Evolutionary conservation across 805 yeast genomes (phyloP).

Genomic region (Maudiozyma saulgeensis): DNA sequence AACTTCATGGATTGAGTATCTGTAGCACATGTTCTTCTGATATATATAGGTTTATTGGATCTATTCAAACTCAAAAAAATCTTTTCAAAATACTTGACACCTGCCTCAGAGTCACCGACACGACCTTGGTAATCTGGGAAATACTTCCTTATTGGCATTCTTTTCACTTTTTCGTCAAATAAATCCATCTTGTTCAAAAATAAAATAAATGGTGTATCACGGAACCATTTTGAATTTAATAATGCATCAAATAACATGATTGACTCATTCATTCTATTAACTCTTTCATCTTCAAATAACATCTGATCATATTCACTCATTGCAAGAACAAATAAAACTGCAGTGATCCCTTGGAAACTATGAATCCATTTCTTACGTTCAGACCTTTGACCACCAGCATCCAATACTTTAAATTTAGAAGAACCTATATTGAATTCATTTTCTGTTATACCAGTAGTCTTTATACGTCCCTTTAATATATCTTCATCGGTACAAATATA

Average conservation of each 20-base stretch:
- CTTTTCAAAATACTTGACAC: slow-evolving; percentile 60
- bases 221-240: slow-evolving; percentile 79
- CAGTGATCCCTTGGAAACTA: slow-evolving; percentile 83
- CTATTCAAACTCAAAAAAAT: slow-evolving; percentile 56
- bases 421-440: slow-evolving; percentile 63
- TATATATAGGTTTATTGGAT: slow-evolving; percentile 65
- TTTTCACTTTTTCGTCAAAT: slow-evolving; percentile 57
- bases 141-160: slow-evolving; percentile 57
- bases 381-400: slow-evolving; percentile 94
- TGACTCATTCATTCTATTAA: slow-evolving; percentile 86
- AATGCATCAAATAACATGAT: slow-evolving; percentile 73
- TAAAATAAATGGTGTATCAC: slow-evolving; percentile 75
- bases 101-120: slow-evolving; percentile 54
- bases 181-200: slow-evolving; percentile 85
- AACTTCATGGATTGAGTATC: slow-evolving; percentile 83
- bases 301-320: slow-evolving; percentile 88
- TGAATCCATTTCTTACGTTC: slow-evolving; percentile 93
- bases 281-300: slow-evolving; percentile 80
- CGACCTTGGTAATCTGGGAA: slow-evolving; percentile 73
- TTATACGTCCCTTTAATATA: slow-evolving; percentile 81
- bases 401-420: slow-evolving; percentile 65
- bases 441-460: slow-evolving; percentile 93
- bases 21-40: slow-evolving; percentile 92
- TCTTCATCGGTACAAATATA: slow-evolving; percentile 74
- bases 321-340: slow-evolving; percentile 80